These are phyloP conservation scores for Goffeauzyma gilvescens DNA, from an alignment of 768 basidiomycete species.

Conservation along the genomic window DNA sequence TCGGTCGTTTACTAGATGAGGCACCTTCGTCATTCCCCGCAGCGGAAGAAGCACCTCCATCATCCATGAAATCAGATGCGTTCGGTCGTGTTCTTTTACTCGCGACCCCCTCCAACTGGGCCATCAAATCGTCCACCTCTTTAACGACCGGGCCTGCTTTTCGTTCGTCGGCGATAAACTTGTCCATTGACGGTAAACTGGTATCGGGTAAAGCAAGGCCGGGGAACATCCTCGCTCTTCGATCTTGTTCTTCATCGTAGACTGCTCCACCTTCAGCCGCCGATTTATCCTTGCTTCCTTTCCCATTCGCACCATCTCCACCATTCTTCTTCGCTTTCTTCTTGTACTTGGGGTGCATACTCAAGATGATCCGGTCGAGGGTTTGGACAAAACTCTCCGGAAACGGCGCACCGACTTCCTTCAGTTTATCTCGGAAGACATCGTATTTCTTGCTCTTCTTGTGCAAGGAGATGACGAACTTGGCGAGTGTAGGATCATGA, in stretches of 20 bases:
- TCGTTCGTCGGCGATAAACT: constrained; percentile 20
- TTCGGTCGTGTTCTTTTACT: constrained; percentile 41
- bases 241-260: constrained; percentile 48
- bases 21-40: too few relatives aligned
- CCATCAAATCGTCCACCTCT: constrained; percentile 79
- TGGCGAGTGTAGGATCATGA: constrained; percentile 81
- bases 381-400: constrained; percentile 79
- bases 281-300: constrained; percentile 12
- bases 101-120: constrained; percentile 48
- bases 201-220: constrained; percentile 67
- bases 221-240: constrained; percentile 66
- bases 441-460: constrained; percentile 57
- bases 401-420: constrained; percentile 59
- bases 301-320: constrained; percentile 22
- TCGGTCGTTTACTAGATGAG: constrained; percentile 8
- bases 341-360: constrained; percentile 90
- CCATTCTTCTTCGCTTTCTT: constrained; percentile 39
- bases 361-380: constrained; percentile 82
- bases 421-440: constrained; percentile 64
- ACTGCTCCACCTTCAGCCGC: constrained; percentile 14
- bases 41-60: constrained; percentile 32
- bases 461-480: constrained; percentile 81
- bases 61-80: constrained; percentile 33
- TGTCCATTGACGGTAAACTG: constrained; percentile 41
- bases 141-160: constrained; percentile 31